A percentile compares a stretch with the other conserved stretches of the same genome.
Conservation (phyloP, 2,329 filamentous ascomycete species). For the Fusarium haematococcum region DNA sequence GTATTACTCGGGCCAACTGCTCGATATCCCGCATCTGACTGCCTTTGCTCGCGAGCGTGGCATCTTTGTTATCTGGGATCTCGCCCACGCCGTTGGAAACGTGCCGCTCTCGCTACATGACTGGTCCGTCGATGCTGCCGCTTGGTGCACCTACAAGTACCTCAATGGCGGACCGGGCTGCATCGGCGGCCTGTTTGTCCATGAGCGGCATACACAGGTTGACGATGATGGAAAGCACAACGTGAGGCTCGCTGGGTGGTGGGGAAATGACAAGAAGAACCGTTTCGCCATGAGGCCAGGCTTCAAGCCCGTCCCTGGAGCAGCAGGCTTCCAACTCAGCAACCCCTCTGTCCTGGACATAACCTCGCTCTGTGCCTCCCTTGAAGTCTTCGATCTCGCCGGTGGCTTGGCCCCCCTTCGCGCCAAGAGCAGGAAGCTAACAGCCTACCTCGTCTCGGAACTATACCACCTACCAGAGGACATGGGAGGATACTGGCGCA, state of each 20-base stretch:
- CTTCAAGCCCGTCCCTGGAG: slow-evolving; percentile 80
- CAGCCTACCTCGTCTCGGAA: slow-evolving; percentile 77
- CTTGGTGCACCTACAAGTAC: slow-evolving; percentile 92
- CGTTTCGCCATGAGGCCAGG: slow-evolving; percentile 82
- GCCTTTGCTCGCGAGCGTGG: slow-evolving; percentile 75
- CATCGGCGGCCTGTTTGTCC: slow-evolving; percentile 82
- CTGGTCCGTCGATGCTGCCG: slow-evolving; percentile 88
- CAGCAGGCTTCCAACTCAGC: slow-evolving; percentile 81
- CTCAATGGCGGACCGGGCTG: slow-evolving; percentile 83
- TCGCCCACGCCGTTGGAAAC: slow-evolving; percentile 85
- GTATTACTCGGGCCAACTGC: slow-evolving; percentile 86
- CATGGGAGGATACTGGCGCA: slow-evolving; percentile 56
- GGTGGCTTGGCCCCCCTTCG: slow-evolving; percentile 71
- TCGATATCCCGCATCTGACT: slow-evolving; percentile 83
- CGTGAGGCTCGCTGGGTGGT: slow-evolving; percentile 81
- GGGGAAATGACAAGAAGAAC: slow-evolving; percentile 77
- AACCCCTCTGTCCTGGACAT: slow-evolving; percentile 81
- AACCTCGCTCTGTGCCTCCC: slow-evolving; percentile 75
- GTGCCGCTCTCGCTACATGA: slow-evolving; percentile 80
- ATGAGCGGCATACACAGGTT: slow-evolving; percentile 74
- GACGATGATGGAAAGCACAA: slow-evolving; percentile 59
- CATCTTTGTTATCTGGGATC: slow-evolving; percentile 82
- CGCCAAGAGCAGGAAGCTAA: slow-evolving; percentile 67
- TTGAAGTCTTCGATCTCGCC: slow-evolving; percentile 67
- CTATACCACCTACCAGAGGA: slow-evolving; percentile 53